Percentiles rank a stretch among this genome's conserved stretches.
Evolutionary conservation across 495 filamentous ascomycete species (phyloP).

Genomic region (Baudoinia panamericana): DNA sequence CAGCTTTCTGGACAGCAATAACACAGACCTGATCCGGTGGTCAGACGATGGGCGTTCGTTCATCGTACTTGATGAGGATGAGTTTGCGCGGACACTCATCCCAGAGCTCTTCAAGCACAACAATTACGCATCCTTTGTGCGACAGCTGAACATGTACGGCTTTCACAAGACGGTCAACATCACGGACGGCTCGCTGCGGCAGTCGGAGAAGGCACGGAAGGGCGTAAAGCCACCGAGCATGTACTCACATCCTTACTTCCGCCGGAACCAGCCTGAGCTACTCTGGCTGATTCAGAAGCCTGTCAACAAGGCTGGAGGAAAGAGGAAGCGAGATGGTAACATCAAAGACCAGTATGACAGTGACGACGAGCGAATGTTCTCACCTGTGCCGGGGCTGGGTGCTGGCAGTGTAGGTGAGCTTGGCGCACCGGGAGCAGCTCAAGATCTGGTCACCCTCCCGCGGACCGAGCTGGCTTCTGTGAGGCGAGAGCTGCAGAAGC

Average conservation of each 20-base stretch:
- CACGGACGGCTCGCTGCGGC: conserved; percentile 93
- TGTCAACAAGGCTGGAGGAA: conserved; percentile 41
- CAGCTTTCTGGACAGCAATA: conserved; percentile 86
- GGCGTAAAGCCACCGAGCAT: conserved; percentile 88
- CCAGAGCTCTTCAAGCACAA: conserved; percentile 98
- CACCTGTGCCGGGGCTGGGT: conserved; percentile 13
- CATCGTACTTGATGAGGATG: conserved; percentile 92
- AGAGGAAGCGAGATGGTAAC: conserved; percentile 51
- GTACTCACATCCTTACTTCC: conserved; percentile 94
- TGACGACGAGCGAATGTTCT: conserved; percentile 27
- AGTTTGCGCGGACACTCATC: conserved; percentile 94
- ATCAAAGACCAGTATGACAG: conserved; percentile 44
- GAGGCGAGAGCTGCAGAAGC: conserved; percentile 61
- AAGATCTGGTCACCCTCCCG: conserved; percentile 39
- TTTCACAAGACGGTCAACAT: conserved; percentile 98
- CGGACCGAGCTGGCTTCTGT: conserved; percentile 66
- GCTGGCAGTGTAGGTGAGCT: conserved; percentile 2
- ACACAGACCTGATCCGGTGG: conserved; percentile 93
- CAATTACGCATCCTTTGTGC: conserved; percentile 97
- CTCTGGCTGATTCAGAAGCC: conserved; percentile 98
- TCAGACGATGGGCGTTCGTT: conserved; percentile 93
- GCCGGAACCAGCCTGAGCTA: conserved; percentile 79
- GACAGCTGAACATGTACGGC: conserved; percentile 98
- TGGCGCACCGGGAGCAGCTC: conserved; percentile 9
- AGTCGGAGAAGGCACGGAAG: conserved; percentile 67